Conservation (phyloP, 2,329 filamentous ascomycete genomes). For the Paecilomyces niveus region DNA sequence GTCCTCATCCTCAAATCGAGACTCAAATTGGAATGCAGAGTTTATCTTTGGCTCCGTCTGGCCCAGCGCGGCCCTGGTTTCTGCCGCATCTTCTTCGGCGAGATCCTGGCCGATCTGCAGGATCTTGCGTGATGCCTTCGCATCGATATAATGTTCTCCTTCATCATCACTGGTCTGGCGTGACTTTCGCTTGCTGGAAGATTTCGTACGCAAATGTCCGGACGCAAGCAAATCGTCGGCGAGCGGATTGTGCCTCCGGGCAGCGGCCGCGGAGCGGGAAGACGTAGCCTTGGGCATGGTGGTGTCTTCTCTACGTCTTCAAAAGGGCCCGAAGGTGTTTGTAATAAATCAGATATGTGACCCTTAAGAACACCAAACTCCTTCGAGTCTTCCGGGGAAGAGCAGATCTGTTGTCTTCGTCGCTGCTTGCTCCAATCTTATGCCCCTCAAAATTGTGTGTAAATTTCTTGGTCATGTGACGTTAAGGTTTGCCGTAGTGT, state of each 20-base stretch:
- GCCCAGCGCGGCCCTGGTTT: constrained; percentile 30
- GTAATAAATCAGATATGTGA: neutral
- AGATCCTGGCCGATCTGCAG: constrained; percentile 83
- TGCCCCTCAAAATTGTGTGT: constrained; percentile 20
- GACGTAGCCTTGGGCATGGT: constrained; percentile 74
- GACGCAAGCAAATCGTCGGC: constrained; percentile 76
- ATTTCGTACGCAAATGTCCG: constrained; percentile 64
- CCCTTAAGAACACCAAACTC: neutral
- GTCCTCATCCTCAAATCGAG: constrained; percentile 56
- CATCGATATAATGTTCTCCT: constrained; percentile 69
- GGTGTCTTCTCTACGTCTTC: neutral
- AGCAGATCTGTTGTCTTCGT: neutral
- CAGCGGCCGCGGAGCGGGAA: constrained; percentile 47
- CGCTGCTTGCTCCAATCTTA: neutral
- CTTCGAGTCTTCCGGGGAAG: neutral
- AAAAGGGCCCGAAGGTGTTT: neutral
- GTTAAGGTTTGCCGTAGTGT: constrained; percentile 25
- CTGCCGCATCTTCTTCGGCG: constrained; percentile 67
- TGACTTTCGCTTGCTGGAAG: constrained; percentile 61
- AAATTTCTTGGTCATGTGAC: constrained; percentile 29
- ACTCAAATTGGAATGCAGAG: constrained; percentile 71
- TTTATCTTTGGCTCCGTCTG: constrained; percentile 44
- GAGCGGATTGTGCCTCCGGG: constrained; percentile 79
- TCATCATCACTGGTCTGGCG: constrained; percentile 45
- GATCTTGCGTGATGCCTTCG: constrained; percentile 82